Conservation (phyloP, 1,139 yeast genomes). For the Geotrichum citri-aurantii region DNA sequence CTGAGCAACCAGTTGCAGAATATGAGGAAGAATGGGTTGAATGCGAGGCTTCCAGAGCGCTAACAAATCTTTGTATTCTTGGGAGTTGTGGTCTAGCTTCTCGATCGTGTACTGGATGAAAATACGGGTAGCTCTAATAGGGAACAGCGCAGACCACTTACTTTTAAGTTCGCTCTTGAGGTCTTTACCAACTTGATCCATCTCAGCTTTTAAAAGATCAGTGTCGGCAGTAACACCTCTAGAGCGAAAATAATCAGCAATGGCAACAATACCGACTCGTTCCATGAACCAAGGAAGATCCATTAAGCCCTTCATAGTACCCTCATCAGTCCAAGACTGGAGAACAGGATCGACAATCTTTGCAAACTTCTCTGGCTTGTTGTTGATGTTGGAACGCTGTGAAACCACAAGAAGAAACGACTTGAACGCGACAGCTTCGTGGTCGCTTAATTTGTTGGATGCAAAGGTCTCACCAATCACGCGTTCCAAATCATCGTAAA, state of each 20-base stretch:
- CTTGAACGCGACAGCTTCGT: conserved; percentile 89
- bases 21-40: conserved; percentile 85
- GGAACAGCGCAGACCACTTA: conserved; percentile 92
- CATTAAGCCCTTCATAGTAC: conserved; percentile 79
- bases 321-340: conserved; percentile 87
- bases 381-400: conserved; percentile 69
- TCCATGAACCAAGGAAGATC: conserved; percentile 98
- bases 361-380: conserved; percentile 68
- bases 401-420: conserved; percentile 88
- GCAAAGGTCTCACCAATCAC: conserved; percentile 70
- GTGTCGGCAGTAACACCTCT: conserved; percentile 76
- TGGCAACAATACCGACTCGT: conserved; percentile 86
- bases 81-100: conserved; percentile 70
- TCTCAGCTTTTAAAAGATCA: conserved; percentile 65
- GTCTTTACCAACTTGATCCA: conserved; percentile 85
- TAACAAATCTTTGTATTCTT: conserved; percentile 66
- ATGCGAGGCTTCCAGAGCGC: conserved; percentile 89
- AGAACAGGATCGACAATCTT: conserved; percentile 90
- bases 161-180: conserved; percentile 74
- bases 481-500: conserved; percentile 72
- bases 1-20: conserved; percentile 78
- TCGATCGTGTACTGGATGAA: conserved; percentile 94
- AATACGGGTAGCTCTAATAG: conserved; percentile 91
- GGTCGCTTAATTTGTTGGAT: conserved; percentile 70
- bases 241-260: conserved; percentile 81